Percentiles rank a stretch among this genome's conserved stretches.
These are phyloP conservation scores for Lycium barbarum DNA, from an alignment of 257 asterid species.

Conservation along the genomic window DNA sequence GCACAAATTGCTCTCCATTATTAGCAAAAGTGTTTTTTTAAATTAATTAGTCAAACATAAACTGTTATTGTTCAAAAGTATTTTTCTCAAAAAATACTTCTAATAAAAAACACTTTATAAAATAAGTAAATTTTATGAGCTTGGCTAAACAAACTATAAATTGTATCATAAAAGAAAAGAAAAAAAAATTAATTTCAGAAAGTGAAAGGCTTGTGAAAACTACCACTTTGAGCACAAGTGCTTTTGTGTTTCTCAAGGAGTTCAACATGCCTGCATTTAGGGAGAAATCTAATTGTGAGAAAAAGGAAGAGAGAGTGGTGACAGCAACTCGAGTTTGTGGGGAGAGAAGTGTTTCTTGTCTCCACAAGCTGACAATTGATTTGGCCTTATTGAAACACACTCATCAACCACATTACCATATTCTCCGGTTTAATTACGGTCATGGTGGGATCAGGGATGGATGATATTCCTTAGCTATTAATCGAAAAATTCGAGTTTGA, in stretches of 20 bases:
- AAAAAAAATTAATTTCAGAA: conserved; percentile 15
- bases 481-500: background rate
- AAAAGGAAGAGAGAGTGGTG: conserved; percentile 4
- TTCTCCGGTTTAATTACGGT: background rate
- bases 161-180: no score
- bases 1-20: no score
- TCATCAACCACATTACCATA: conserved; percentile 16
- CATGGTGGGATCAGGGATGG: background rate
- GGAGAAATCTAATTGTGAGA: conserved; percentile 27
- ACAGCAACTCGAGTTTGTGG: conserved; percentile 36
- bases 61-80: no score
- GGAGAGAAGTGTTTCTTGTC: conserved; percentile 30
- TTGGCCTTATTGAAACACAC: conserved; percentile 25
- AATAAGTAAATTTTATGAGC: no score
- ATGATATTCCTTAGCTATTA: background rate
- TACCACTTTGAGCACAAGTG: conserved; percentile 26
- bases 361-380: conserved; percentile 32
- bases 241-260: conserved; percentile 39
- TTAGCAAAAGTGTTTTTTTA: no score
- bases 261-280: conserved; percentile 42
- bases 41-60: no score
- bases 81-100: no score
- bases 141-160: no score
- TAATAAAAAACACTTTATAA: no score
- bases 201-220: conserved; percentile 24